Percentiles rank a stretch among this genome's conserved stretches.
phyloP scores from a whole-genome alignment of 1,139 yeast species.

The Arxiozyma slooffiae region DNA sequence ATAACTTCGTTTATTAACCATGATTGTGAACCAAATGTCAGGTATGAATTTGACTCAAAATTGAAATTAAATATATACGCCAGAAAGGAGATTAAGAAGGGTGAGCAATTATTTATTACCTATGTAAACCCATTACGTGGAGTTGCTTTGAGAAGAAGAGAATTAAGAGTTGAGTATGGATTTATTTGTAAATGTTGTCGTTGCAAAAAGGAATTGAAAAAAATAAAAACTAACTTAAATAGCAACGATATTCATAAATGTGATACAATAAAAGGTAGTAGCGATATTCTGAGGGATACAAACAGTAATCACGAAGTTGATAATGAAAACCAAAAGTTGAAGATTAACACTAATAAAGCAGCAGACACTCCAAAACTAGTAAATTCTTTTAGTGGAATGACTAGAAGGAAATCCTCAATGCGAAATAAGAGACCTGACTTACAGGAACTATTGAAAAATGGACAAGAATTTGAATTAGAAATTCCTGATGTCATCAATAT shows the following conservation, averaged over 20 bases:
- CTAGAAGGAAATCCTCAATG: constrained; percentile 29
- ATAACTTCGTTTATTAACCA: constrained; percentile 68
- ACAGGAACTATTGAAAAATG: constrained; percentile 40
- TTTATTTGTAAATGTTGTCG: constrained; percentile 61
- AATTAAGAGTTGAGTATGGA: constrained; percentile 73
- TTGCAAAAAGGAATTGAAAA: constrained; percentile 45
- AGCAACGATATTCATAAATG: not conserved
- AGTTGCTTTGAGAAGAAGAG: constrained; percentile 54
- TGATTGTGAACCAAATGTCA: constrained; percentile 62
- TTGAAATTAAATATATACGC: constrained; percentile 56
- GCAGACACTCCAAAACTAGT: not conserved
- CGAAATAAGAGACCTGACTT: constrained; percentile 35
- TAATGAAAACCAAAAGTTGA: too few relatives aligned
- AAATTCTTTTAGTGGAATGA: not conserved
- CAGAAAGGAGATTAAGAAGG: constrained; percentile 45
- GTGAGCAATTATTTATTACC: constrained; percentile 60
- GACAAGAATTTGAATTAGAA: constrained; percentile 41
- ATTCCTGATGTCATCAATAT: constrained; percentile 34
- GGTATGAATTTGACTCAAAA: constrained; percentile 42
- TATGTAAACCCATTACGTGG: constrained; percentile 63
- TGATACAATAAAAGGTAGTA: not conserved
- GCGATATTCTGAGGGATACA: not conserved
- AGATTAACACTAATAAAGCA: not conserved
- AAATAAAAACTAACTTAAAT: not conserved
- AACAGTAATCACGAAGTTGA: not conserved